Evolutionary conservation across 352 stramenopile genomes (phyloP).

Genomic region (Phytophthora uliginosa): DNA sequence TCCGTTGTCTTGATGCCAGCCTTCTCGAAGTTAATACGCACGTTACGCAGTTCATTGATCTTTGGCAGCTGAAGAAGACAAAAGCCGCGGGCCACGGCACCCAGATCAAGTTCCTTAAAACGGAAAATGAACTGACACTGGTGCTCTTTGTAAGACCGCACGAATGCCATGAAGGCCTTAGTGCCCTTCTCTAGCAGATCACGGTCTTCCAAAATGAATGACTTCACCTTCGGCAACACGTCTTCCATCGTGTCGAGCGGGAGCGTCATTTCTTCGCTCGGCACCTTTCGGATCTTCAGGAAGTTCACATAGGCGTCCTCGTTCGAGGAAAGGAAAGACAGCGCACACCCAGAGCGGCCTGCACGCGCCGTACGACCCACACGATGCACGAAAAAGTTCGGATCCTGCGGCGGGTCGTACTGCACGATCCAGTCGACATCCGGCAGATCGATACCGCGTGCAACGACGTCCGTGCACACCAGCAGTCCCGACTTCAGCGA

Average conservation of each 20-base stretch:
- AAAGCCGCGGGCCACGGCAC: constrained; percentile 90
- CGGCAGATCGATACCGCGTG: constrained; percentile 98
- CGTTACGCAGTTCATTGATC: constrained; percentile 88
- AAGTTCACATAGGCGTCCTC: constrained; percentile 99
- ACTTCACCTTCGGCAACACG: constrained; percentile 92
- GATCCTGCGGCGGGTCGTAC: constrained; percentile 98
- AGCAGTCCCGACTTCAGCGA: constrained; percentile 82
- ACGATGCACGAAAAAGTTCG: constrained; percentile 99
- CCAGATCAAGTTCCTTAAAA: constrained; percentile 98
- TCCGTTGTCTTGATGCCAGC: constrained; percentile 92
- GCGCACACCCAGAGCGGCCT: constrained; percentile 92
- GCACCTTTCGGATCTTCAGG: constrained; percentile 95
- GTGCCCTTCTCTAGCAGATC: constrained; percentile 99
- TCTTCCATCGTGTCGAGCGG: constrained; percentile 75
- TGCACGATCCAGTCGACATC: constrained; percentile 99
- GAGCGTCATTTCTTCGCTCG: constrained; percentile 84
- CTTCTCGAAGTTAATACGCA: constrained; percentile 88
- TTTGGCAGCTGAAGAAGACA: constrained; percentile 86
- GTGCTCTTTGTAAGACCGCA: constrained; percentile 99
- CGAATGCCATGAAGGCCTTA: constrained; percentile 99
- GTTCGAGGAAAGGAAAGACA: constrained; percentile 97
- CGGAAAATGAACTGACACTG: constrained; percentile 99
- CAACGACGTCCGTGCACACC: constrained; percentile 99
- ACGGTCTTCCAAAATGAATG: constrained; percentile 93
- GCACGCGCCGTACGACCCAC: constrained; percentile 98